Conservation (phyloP, 768 basidiomycete genomes). For the Guyanaporus albipodus region DNA sequence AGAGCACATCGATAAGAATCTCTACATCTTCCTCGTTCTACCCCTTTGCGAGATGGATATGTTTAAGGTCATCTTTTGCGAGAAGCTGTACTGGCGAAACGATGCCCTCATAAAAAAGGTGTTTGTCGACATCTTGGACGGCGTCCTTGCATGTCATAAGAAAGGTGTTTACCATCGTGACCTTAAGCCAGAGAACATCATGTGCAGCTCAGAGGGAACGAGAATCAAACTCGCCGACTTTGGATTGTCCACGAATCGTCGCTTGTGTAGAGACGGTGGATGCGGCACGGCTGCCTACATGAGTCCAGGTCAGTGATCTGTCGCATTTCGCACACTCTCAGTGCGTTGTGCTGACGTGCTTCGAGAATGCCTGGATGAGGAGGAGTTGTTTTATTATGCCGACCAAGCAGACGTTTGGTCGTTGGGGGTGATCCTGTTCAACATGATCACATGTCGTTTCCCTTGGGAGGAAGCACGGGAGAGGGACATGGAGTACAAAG, state of each 20-base stretch:
- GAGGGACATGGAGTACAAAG: neutral
- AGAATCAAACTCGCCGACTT: slow-evolving; percentile 70
- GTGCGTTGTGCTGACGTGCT: slow-evolving; percentile 4
- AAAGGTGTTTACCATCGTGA: slow-evolving; percentile 78
- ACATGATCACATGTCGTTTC: slow-evolving; percentile 62
- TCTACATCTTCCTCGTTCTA: slow-evolving; percentile 64
- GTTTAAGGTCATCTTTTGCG: slow-evolving; percentile 51
- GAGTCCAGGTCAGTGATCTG: slow-evolving; percentile 60
- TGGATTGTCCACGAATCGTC: slow-evolving; percentile 55
- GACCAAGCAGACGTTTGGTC: slow-evolving; percentile 59
- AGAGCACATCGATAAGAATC: no score
- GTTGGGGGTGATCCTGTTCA: slow-evolving; percentile 76
- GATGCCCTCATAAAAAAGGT: slow-evolving; percentile 57
- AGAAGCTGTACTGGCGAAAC: slow-evolving; percentile 50
- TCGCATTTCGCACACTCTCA: neutral
- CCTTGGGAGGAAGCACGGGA: slow-evolving; percentile 16
- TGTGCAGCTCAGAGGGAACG: slow-evolving; percentile 53
- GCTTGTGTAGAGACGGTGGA: slow-evolving; percentile 45
- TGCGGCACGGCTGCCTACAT: slow-evolving; percentile 63
- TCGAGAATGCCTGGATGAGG: slow-evolving; percentile 54
- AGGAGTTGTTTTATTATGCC: slow-evolving; percentile 21
- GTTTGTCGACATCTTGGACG: slow-evolving; percentile 76
- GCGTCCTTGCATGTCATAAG: slow-evolving; percentile 69
- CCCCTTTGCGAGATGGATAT: slow-evolving; percentile 64
- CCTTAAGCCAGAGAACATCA: slow-evolving; percentile 82